Evolutionary conservation across 257 asterid species (phyloP).

Genomic region (Craterostigma plantagineum): DNA sequence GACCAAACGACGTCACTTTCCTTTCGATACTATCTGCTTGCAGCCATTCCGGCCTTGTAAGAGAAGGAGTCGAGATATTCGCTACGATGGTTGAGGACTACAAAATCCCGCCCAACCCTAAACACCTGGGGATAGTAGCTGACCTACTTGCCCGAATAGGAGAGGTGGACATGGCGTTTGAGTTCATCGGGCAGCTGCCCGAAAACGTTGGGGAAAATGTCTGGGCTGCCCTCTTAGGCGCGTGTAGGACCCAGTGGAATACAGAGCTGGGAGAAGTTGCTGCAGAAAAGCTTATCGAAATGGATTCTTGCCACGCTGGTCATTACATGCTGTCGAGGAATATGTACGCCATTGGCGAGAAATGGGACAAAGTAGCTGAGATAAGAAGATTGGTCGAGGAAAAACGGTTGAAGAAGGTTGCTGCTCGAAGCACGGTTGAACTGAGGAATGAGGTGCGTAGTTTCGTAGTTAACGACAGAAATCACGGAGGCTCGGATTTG

Average conservation of each 20-base stretch:
- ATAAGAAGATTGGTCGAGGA: slow-evolving; percentile 28
- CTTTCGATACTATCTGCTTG: slow-evolving; percentile 58
- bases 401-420: slow-evolving; percentile 24
- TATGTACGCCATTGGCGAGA: slow-evolving; percentile 42
- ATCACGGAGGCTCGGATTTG: slow-evolving; percentile 9
- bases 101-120: slow-evolving; percentile 26
- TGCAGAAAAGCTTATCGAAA: slow-evolving; percentile 22
- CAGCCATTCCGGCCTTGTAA: slow-evolving; percentile 51
- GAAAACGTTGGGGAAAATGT: slow-evolving; percentile 22
- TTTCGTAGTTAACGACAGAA: slow-evolving; percentile 22
- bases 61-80: slow-evolving; percentile 34
- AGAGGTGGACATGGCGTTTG: slow-evolving; percentile 39
- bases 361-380: slow-evolving; percentile 42
- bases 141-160: slow-evolving; percentile 60
- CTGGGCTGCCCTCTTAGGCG: slow-evolving; percentile 68
- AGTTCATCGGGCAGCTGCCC: slow-evolving; percentile 22
- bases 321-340: slow-evolving; percentile 38
- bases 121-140: slow-evolving; percentile 48
- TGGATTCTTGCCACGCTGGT: slow-evolving; percentile 27
- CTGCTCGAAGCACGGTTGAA: slow-evolving; percentile 29
- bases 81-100: slow-evolving; percentile 37
- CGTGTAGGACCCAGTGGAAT: slow-evolving; percentile 37
- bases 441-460: slow-evolving; percentile 17
- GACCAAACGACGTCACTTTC: slow-evolving; percentile 43
- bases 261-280: slow-evolving; percentile 42